These are phyloP conservation scores for Tricholoma saponaceum DNA, from an alignment of 768 basidiomycete genomes.

Conservation along the genomic window DNA sequence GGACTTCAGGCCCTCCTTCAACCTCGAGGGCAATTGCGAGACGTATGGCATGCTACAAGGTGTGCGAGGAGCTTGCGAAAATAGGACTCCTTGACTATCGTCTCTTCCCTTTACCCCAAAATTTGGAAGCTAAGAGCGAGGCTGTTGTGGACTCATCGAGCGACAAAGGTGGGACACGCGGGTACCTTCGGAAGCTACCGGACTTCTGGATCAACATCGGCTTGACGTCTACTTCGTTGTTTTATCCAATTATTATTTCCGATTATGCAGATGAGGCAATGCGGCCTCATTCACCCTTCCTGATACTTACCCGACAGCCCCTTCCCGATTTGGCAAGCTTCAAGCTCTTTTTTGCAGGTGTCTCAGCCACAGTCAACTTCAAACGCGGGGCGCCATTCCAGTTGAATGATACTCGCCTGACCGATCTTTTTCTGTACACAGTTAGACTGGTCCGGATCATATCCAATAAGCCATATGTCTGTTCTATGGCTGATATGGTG, in stretches of 20 bases:
- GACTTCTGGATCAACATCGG: constrained; percentile 59
- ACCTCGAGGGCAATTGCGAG: constrained; percentile 49
- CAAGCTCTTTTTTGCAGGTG: constrained; percentile 55
- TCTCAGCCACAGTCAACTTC: constrained; percentile 38
- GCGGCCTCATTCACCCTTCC: constrained; percentile 50
- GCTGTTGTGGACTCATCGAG: constrained; percentile 9
- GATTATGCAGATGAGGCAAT: constrained; percentile 25
- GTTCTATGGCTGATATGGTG: constrained; percentile 46
- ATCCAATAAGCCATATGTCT: constrained; percentile 65
- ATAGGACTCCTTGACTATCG: constrained; percentile 49
- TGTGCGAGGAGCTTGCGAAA: constrained; percentile 47
- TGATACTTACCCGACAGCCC: constrained; percentile 63
- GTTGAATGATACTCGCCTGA: constrained; percentile 41
- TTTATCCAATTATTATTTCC: constrained; percentile 59
- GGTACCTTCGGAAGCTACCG: constrained; percentile 57
- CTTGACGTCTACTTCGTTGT: constrained; percentile 19
- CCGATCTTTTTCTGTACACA: constrained; percentile 57
- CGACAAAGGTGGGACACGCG: constrained; percentile 39
- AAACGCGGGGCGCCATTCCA: constrained; percentile 45
- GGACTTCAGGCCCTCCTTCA: constrained; percentile 41
- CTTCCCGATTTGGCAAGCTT: constrained; percentile 56
- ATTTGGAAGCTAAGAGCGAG: constrained; percentile 11
- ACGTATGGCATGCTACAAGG: constrained; percentile 52
- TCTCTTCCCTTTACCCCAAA: constrained; percentile 38
- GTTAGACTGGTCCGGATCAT: constrained; percentile 56